phyloP scores from a whole-genome alignment of 257 asterid genomes.

The Nicotiana knightiana region DNA sequence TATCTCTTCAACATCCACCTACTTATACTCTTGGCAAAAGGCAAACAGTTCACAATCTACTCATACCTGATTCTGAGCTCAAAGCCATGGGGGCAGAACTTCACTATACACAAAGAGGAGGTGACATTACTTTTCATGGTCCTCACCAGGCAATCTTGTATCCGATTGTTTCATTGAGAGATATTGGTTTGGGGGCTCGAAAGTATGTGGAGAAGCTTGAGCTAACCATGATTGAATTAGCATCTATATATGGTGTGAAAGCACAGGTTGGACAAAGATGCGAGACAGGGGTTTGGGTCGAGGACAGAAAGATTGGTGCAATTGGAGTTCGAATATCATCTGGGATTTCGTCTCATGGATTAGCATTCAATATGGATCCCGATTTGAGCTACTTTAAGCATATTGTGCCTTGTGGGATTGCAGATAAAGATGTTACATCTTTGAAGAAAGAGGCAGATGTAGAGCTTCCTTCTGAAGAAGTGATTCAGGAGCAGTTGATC shows the following conservation, averaged over 20 bases:
- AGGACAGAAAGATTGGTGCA: conserved; percentile 59
- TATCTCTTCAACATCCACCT: conserved; percentile 71
- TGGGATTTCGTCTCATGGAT: conserved; percentile 68
- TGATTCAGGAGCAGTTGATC: conserved; percentile 42
- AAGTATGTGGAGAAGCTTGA: conserved; percentile 67
- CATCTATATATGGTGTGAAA: conserved; percentile 49
- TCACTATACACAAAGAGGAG: conserved; percentile 66
- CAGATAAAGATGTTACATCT: conserved; percentile 60
- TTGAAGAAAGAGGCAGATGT: conserved; percentile 43
- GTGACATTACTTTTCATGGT: conserved; percentile 78
- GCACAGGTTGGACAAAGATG: conserved; percentile 44
- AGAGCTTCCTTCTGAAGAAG: conserved; percentile 52
- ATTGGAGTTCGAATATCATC: conserved; percentile 63
- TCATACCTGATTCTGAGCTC: conserved; percentile 50
- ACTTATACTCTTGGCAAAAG: conserved; percentile 76
- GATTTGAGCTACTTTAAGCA: conserved; percentile 63
- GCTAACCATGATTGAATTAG: conserved; percentile 55
- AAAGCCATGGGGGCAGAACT: conserved; percentile 58
- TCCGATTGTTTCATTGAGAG: conserved; percentile 58
- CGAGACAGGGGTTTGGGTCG: conserved; percentile 73
- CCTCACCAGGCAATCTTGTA: conserved; percentile 67
- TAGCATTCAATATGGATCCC: conserved; percentile 65
- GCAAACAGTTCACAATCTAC: conserved; percentile 45
- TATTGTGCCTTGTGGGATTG: conserved; percentile 78
- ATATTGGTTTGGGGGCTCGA: conserved; percentile 60